Percentiles rank a stretch among this genome's conserved stretches.
phyloP scores from a whole-genome alignment of 306 rosid species.

The Gastrolobium villosum region DNA sequence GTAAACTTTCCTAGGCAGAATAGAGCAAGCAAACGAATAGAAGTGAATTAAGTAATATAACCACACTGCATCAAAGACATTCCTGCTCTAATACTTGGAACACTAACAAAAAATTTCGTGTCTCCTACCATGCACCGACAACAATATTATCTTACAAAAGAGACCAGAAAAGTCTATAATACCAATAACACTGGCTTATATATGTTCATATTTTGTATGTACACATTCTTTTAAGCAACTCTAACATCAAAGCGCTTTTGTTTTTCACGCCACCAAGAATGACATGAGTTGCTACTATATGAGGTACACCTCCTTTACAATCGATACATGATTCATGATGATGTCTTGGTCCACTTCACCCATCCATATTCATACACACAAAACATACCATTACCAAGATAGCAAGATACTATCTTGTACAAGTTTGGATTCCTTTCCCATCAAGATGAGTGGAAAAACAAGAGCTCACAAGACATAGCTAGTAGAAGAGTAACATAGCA shows the following conservation, averaged over 20 bases:
- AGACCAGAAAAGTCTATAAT: neutral
- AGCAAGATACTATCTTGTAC: neutral
- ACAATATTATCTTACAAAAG: neutral
- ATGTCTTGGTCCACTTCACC: neutral
- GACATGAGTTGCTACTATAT: neutral
- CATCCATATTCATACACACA: neutral
- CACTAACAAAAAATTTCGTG: neutral
- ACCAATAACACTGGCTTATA: neutral
- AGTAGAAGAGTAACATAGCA: neutral
- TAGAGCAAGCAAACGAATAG: neutral
- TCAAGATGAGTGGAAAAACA: neutral
- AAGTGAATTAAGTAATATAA: neutral
- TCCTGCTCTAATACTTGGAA: neutral
- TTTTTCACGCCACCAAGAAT: constrained; percentile 27
- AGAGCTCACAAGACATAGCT: neutral
- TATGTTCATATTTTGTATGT: neutral
- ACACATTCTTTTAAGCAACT: neutral
- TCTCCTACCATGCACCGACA: neutral
- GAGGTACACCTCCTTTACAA: no score
- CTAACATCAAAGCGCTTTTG: neutral
- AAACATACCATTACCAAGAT: no score
- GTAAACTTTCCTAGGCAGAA: neutral
- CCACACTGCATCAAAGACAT: neutral
- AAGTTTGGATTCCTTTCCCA: constrained; percentile 1
- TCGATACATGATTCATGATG: neutral